Percentiles rank a stretch among this genome's conserved stretches.
phyloP scores from a whole-genome alignment of 1,284 basidiomycete species.

The Ustilago shanxiensis region DNA sequence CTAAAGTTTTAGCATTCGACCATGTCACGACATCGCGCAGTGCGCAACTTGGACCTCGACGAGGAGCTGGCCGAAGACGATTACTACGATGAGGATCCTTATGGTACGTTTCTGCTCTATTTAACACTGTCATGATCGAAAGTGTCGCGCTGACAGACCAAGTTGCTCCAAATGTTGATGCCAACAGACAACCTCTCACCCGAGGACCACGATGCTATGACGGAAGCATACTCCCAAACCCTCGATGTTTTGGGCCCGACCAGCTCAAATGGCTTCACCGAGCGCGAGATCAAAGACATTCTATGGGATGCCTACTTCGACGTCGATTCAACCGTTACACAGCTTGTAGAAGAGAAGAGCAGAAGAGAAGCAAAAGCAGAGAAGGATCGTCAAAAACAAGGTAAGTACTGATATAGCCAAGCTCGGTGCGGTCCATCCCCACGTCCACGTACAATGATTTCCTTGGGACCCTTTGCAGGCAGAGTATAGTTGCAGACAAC shows the following conservation, averaged over 20 bases:
- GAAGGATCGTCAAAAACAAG: slow-evolving; percentile 54
- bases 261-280: slow-evolving; percentile 57
- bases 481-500: slow-evolving; percentile 4
- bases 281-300: slow-evolving; percentile 77
- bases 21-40: slow-evolving; percentile 79
- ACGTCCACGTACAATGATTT: slow-evolving; percentile 18
- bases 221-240: slow-evolving; percentile 51
- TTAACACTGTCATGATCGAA: too few species aligned
- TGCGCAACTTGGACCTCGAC: slow-evolving; percentile 88
- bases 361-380: slow-evolving; percentile 54
- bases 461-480: slow-evolving; percentile 20
- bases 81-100: slow-evolving; percentile 71
- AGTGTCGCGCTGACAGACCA: too few species aligned
- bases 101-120: slow-evolving; percentile 32
- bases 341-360: slow-evolving; percentile 73
- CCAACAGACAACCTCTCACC: slow-evolving; percentile 57
- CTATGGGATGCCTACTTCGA: slow-evolving; percentile 93
- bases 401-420: slow-evolving; percentile 38
- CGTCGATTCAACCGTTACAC: slow-evolving; percentile 80
- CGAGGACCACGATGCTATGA: slow-evolving; percentile 61
- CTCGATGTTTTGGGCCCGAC: slow-evolving; percentile 58
- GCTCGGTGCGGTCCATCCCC: slow-evolving; percentile 34
- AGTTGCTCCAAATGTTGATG: too few species aligned
- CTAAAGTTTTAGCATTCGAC: neutral
- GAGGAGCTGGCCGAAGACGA: slow-evolving; percentile 79